Evolutionary conservation across 495 filamentous ascomycete species (phyloP).

Genomic region (Hypoxylon crocopeplum): DNA sequence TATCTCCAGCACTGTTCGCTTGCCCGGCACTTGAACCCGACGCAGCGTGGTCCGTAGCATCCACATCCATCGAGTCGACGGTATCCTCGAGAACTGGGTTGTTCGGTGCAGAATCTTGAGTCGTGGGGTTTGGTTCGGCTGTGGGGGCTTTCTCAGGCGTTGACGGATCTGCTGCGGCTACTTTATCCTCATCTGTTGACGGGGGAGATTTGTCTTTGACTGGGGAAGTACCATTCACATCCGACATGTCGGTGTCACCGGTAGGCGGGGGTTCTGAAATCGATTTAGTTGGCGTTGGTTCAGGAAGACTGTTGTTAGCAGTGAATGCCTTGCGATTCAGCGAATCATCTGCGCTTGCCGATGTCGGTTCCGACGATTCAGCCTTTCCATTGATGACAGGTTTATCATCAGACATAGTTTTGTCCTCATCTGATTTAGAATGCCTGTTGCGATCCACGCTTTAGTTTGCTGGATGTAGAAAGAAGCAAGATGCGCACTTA

Average conservation of each 20-base stretch:
- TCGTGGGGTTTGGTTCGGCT: constrained; percentile 3
- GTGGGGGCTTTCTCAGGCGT: constrained; percentile 5
- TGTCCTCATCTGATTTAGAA: constrained; percentile 36
- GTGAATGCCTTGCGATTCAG: constrained; percentile 24
- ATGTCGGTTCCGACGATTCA: constrained; percentile 15
- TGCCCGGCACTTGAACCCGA: constrained; percentile 10
- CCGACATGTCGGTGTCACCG: constrained; percentile 39
- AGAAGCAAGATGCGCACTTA: constrained; percentile 35
- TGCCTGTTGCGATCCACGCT: constrained; percentile 15
- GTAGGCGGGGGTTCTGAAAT: constrained; percentile 8
- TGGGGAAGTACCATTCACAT: constrained; percentile 31
- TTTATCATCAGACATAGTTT: constrained; percentile 33
- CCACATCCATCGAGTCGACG: constrained; percentile 44
- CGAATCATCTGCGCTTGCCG: constrained; percentile 24
- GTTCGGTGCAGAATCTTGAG: constrained; percentile 3
- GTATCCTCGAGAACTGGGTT: neutral
- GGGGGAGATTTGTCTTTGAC: constrained; percentile 6
- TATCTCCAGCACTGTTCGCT: constrained; percentile 39
- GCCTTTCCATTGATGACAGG: constrained; percentile 33
- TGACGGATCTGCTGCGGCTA: constrained; percentile 4
- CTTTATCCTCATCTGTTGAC: constrained; percentile 10
- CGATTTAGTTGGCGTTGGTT: constrained; percentile 21
- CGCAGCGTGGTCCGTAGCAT: constrained; percentile 19
- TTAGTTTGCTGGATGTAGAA: constrained; percentile 22
- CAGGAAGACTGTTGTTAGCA: constrained; percentile 21